Percentiles rank a stretch among this genome's conserved stretches.
These are phyloP conservation scores for Wickerhamomyces sp. DNA, from an alignment of 1,139 yeast genomes.

Conservation along the genomic window DNA sequence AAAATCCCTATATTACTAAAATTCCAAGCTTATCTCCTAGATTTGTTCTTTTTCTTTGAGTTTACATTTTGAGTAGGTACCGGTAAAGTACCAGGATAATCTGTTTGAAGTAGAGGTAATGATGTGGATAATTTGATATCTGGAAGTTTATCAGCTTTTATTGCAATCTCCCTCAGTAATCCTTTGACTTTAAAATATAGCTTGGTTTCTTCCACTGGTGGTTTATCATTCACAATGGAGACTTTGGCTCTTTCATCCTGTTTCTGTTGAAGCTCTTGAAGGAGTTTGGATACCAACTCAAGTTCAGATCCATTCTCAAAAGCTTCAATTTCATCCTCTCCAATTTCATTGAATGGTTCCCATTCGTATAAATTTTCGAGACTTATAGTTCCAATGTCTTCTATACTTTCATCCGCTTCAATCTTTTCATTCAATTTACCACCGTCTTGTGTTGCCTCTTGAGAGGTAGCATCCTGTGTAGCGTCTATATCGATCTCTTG, in stretches of 20 bases:
- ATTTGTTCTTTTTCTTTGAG: constrained; percentile 29
- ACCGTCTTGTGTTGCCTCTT: constrained; percentile 1
- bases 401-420: constrained; percentile 7
- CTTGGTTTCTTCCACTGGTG: constrained; percentile 42
- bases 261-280: constrained; percentile 55
- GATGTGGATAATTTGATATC: constrained; percentile 23
- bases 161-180: constrained; percentile 41
- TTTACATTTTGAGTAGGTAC: constrained; percentile 38
- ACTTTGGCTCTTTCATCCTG: constrained; percentile 51
- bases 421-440: constrained; percentile 6
- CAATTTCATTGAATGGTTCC: constrained; percentile 47
- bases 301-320: constrained; percentile 43
- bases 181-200: constrained; percentile 47
- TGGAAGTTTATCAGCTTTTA: constrained; percentile 24
- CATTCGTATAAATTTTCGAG: constrained; percentile 47
- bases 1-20: background rate
- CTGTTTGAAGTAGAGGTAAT: constrained; percentile 68
- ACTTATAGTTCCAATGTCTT: constrained; percentile 32
- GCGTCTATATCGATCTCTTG: background rate
- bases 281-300: constrained; percentile 48
- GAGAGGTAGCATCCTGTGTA: background rate
- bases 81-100: constrained; percentile 78
- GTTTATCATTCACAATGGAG: constrained; percentile 33
- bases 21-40: constrained; percentile 11
- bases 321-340: constrained; percentile 48